phyloP scores from a whole-genome alignment of 177 flowering plant genomes.

The Telopea speciosissima region DNA sequence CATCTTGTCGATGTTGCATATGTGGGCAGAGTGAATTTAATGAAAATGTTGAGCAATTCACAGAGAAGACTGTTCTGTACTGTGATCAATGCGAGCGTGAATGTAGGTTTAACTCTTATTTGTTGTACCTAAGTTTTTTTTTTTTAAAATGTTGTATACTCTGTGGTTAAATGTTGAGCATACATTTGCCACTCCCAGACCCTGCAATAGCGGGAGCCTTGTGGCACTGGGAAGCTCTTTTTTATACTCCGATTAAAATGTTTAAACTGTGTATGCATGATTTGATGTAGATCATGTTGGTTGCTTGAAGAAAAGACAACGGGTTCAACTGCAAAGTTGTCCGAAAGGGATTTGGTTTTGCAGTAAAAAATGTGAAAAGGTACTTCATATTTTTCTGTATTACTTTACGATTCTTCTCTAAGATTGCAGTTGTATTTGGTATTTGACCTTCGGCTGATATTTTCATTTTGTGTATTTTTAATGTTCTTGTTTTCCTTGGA shows the following conservation, averaged over 20 bases:
- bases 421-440: not conserved
- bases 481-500: not conserved
- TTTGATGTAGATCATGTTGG: slow-evolving; percentile 52
- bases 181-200: no score
- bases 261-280: slow-evolving; percentile 1
- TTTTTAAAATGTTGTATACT: not conserved
- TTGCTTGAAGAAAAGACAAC: slow-evolving; percentile 42
- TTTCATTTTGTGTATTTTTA: no score
- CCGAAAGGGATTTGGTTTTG: slow-evolving; percentile 63
- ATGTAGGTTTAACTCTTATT: slow-evolving; percentile 41
- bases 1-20: slow-evolving; percentile 67
- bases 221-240: no score
- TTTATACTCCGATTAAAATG: no score
- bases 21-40: slow-evolving; percentile 42
- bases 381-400: slow-evolving; percentile 16
- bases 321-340: slow-evolving; percentile 12
- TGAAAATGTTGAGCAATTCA: slow-evolving; percentile 14
- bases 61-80: slow-evolving; percentile 24
- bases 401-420: not conserved
- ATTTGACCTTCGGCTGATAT: not conserved
- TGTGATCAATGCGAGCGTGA: slow-evolving; percentile 72
- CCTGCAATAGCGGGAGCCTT: no score
- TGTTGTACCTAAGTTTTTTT: not conserved
- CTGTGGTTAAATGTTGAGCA: no score
- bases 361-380: slow-evolving; percentile 60